Percentiles rank a stretch among this genome's conserved stretches.
Evolutionary conservation across 345 rosid genomes (phyloP).

Genomic region (Streptanthus diversifolius): DNA sequence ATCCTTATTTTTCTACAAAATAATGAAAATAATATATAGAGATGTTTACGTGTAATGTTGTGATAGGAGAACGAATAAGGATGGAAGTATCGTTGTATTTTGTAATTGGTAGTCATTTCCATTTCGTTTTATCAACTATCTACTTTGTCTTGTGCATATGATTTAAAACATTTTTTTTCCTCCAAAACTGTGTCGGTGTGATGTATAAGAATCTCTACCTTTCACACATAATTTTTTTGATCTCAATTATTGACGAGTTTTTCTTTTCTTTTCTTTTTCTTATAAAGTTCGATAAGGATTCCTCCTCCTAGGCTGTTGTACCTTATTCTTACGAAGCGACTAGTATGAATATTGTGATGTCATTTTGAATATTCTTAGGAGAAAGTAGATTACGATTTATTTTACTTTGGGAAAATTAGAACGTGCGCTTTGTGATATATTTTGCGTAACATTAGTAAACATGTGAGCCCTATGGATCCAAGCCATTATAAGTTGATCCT

Average conservation of each 20-base stretch:
- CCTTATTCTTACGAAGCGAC: too few species aligned
- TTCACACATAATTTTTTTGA: not conserved
- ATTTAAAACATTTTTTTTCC: not conserved
- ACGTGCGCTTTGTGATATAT: too few species aligned
- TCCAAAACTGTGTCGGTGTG: not conserved
- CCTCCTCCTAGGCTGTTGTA: too few species aligned
- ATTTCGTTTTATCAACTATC: not conserved
- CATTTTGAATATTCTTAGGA: too few species aligned
- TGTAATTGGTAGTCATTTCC: constrained; percentile 13
- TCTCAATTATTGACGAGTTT: not conserved
- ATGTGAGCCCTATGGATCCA: too few species aligned
- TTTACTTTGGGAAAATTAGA: too few species aligned
- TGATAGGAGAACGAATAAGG: constrained; percentile 21
- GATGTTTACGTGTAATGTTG: constrained; percentile 33
- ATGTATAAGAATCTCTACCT: not conserved
- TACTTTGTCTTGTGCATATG: not conserved
- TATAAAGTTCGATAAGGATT: too few species aligned
- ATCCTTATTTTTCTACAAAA: not conserved
- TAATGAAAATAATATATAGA: constrained; percentile 6
- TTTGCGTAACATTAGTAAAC: too few species aligned
- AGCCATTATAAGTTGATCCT: too few species aligned
- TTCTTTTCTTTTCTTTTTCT: too few species aligned
- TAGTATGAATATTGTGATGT: too few species aligned
- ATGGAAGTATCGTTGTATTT: constrained; percentile 16
- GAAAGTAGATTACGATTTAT: too few species aligned